phyloP scores from a whole-genome alignment of 805 yeast species.

The Myxozyma kluyveri region DNA sequence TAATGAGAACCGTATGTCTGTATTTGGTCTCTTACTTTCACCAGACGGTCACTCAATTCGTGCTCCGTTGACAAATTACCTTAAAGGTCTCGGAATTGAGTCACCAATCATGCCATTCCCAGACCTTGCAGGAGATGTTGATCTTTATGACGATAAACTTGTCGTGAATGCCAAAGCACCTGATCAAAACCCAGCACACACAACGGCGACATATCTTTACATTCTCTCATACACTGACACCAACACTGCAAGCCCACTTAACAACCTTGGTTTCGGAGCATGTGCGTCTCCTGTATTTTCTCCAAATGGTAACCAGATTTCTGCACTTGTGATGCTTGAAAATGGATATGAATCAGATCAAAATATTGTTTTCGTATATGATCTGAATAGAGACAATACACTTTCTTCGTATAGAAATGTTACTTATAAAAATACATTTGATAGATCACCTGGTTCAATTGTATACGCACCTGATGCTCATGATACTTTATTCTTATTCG shows the following conservation, averaged over 20 bases:
- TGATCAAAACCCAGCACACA: slow-evolving; percentile 30
- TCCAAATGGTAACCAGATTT: slow-evolving; percentile 29
- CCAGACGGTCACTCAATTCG: slow-evolving; percentile 8
- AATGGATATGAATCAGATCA: slow-evolving; percentile 33
- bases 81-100: slow-evolving; percentile 19
- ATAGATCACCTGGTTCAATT: slow-evolving; percentile 27
- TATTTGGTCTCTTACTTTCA: slow-evolving; percentile 26
- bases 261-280: slow-evolving; percentile 29
- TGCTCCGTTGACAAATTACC: slow-evolving; percentile 23
- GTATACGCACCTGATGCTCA: slow-evolving; percentile 21
- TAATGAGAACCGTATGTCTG: slow-evolving; percentile 21
- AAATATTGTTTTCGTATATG: slow-evolving; percentile 27
- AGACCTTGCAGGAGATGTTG: slow-evolving; percentile 22
- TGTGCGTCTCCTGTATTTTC: slow-evolving; percentile 31
- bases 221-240: slow-evolving; percentile 20
- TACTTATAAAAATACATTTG: slow-evolving; percentile 18
- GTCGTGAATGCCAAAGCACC: slow-evolving; percentile 33
- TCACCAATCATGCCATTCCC: slow-evolving; percentile 30
- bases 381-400: slow-evolving; percentile 19
- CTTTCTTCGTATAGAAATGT: slow-evolving; percentile 3
- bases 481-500: slow-evolving; percentile 15
- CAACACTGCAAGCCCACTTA: slow-evolving; percentile 14
- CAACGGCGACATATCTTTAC: slow-evolving; percentile 33
- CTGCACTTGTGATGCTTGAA: slow-evolving; percentile 28
- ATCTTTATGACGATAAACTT: slow-evolving; percentile 22